Conservation (phyloP, 169 alveolate genomes). For the Plasmodium cynomolgi region DNA sequence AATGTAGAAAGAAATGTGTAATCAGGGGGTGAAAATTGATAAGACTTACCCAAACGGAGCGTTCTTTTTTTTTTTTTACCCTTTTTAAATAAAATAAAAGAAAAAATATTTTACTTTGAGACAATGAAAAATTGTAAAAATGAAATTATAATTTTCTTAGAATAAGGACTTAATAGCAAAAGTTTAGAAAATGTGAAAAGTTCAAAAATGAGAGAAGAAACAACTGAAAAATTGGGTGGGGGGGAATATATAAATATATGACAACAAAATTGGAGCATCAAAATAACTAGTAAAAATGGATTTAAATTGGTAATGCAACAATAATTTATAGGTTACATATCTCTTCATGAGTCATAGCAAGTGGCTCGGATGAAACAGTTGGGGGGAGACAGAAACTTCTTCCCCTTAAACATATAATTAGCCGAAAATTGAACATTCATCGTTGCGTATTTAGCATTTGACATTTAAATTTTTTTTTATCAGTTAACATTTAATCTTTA, state of each 20-base stretch:
- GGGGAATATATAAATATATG: neutral
- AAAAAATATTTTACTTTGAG: no score
- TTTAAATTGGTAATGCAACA: neutral
- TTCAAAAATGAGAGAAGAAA: neutral
- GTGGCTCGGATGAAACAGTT: neutral
- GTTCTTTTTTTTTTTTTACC: neutral
- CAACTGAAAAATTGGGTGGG: neutral
- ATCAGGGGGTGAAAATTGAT: neutral
- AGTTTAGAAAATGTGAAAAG: neutral
- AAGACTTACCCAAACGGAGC: neutral
- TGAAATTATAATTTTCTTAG: neutral
- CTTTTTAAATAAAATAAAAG: neutral
- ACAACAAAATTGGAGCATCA: neutral
- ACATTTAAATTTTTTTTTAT: neutral
- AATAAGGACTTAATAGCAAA: neutral
- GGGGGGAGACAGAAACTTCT: neutral
- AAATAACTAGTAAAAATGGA: neutral
- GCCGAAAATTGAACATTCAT: neutral
- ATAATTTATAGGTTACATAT: neutral
- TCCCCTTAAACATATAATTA: neutral
- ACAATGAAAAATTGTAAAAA: neutral
- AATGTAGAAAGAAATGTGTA: neutral
- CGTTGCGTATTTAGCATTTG: neutral
- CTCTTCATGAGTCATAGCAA: neutral
- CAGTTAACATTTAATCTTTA: neutral